Evolutionary conservation across 192 early-diverging fungal genomes (phyloP).

Genomic region (Phycomyces nitens): DNA sequence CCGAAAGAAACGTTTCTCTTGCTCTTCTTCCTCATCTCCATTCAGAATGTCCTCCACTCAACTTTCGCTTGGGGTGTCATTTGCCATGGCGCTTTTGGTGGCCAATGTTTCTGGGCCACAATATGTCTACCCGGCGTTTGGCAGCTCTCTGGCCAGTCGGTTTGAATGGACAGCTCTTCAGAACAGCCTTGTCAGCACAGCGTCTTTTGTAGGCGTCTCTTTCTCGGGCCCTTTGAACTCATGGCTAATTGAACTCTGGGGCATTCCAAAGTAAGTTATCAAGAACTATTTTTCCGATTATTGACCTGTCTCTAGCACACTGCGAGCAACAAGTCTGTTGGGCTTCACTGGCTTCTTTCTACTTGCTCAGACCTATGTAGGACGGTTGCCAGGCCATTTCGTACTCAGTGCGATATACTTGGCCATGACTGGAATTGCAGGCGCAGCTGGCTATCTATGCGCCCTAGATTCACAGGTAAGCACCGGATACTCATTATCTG

Average conservation of each 20-base stretch:
- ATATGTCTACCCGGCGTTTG: constrained; percentile 29
- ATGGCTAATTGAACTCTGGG: constrained; percentile 22
- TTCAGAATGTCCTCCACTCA: constrained; percentile 9
- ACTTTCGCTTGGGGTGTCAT: constrained; percentile 12
- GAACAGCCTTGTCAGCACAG: constrained; percentile 31
- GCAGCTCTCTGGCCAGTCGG: constrained; percentile 13
- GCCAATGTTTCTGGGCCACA: constrained; percentile 33
- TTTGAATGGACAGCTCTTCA: constrained; percentile 26
- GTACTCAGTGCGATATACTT: constrained; percentile 18
- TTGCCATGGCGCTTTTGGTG: constrained; percentile 20
- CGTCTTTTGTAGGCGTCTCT: constrained; percentile 24
- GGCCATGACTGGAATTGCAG: constrained; percentile 12
- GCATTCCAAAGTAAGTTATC: constrained; percentile 4
- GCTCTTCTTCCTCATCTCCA: neutral
- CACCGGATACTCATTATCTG: neutral
- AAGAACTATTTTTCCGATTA: neutral
- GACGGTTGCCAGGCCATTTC: constrained; percentile 10
- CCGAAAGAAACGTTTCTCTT: neutral
- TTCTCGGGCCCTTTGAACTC: constrained; percentile 29
- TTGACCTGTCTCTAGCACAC: constrained; percentile 1
- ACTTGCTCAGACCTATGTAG: constrained; percentile 25
- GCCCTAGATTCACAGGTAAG: constrained; percentile 30
- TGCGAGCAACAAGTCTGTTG: constrained; percentile 7
- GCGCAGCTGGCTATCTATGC: constrained; percentile 23
- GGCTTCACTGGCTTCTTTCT: constrained; percentile 18